Evolutionary conservation across 192 early-diverging fungal genomes (phyloP), one percentile per base, ranked within the genome.

Genomic region (Backusella tarrabulga): DNA sequence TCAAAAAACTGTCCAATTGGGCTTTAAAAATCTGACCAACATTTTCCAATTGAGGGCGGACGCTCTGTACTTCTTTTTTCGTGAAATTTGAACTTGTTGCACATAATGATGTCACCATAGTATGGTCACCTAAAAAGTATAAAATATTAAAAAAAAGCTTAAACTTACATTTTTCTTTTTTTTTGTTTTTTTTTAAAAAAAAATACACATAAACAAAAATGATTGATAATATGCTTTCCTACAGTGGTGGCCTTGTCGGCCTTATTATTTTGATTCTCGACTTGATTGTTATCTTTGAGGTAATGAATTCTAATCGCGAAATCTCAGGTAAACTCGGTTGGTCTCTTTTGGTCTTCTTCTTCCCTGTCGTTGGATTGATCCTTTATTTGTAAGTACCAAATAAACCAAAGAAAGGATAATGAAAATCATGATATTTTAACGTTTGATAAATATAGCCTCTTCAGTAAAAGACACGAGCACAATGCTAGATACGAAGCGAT

Each of bases 281-380:
- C 68, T 77, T 90, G 26, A 86, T 90, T 75, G 87, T 84, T 34
- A 82, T 90, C 72, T 86, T 88, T 71, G 89, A 90, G 67, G 81
- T 87, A 19, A 69, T 91, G 74, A 85, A 85, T 80, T 87, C 85
- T 8, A 84, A 66, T 52, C 83, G 88, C 32, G 66, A 78, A 17
- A 71, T 85, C 29, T 23, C 38, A 17, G 84, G 81, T 71, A 90
- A 90, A 79, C 56, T 90, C 12, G 78, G 83, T n/a, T 90, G 89
- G 89, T 76, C 84, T 34, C 78, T 89, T 26, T 79, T 90, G 19
- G 84, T 90, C 72, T 89, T 90, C 79, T 78, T 90, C 72, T 90
- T 90, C 86, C 89, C 89, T 5, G 72, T 90, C 15, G 75, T 87
- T 69, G 89, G 89, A 11, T 50, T 90, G 50, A 79, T 90, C 34